Conservation (phyloP, 768 basidiomycete species). For the Boletellus ananas region DNA sequence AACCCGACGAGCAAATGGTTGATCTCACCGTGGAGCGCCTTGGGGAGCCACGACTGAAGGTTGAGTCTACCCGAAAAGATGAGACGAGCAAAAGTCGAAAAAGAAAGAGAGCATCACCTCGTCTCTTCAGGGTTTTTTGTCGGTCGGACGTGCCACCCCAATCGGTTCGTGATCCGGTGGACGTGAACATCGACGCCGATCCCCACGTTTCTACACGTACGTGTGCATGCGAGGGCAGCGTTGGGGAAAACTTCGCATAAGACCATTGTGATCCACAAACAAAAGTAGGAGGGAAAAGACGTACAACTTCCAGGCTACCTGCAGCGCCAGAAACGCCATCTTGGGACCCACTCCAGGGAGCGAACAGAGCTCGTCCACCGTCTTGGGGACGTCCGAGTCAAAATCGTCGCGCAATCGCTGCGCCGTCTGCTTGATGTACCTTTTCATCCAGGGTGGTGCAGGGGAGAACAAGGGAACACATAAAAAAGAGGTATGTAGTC, state of each 20-base stretch:
- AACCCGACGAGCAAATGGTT: slow-evolving; percentile 82
- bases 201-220: slow-evolving; percentile 60
- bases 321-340: slow-evolving; percentile 87
- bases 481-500: not conserved
- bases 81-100: not conserved
- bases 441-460: too few relatives aligned
- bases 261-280: not conserved
- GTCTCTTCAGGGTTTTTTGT: slow-evolving; percentile 90
- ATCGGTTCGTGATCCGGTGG: slow-evolving; percentile 88
- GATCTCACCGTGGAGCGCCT: slow-evolving; percentile 67
- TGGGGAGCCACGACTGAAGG: slow-evolving; percentile 72
- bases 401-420: slow-evolving; percentile 66
- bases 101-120: slow-evolving; percentile 41
- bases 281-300: slow-evolving; percentile 16
- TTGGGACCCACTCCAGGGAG: slow-evolving; percentile 93
- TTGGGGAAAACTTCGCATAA: too few relatives aligned
- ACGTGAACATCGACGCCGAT: slow-evolving; percentile 98
- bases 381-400: slow-evolving; percentile 82
- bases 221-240: not conserved
- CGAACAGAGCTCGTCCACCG: slow-evolving; percentile 82
- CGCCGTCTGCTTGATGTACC: slow-evolving; percentile 75
- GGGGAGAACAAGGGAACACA: not conserved
- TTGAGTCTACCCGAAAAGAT: not conserved
- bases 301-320: slow-evolving; percentile 81
- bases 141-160: slow-evolving; percentile 86